These are phyloP conservation scores for Zanthoxylum bungeanum DNA, from an alignment of 345 rosid genomes.

Conservation along the genomic window DNA sequence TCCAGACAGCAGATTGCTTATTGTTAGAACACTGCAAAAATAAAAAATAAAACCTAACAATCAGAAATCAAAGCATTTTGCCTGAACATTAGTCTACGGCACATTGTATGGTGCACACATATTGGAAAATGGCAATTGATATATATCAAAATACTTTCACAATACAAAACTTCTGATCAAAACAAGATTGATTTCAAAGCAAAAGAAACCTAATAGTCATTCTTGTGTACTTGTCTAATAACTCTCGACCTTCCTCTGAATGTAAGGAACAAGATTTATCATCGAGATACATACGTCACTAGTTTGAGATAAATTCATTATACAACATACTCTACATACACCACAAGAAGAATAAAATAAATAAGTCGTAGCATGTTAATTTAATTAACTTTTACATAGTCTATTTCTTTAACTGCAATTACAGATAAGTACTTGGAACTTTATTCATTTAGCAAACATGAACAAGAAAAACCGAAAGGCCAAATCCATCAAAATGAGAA, in stretches of 20 bases:
- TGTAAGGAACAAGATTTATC: too few relatives aligned
- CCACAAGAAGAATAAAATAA: neutral
- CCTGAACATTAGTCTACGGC: neutral
- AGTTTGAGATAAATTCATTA: too few relatives aligned
- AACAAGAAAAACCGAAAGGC: too few relatives aligned
- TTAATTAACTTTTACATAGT: neutral
- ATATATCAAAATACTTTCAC: neutral
- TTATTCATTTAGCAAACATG: too few relatives aligned
- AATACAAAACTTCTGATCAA: neutral
- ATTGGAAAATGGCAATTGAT: neutral
- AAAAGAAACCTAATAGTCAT: neutral
- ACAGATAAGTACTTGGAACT: too few relatives aligned
- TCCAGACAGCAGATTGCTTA: conserved; percentile 38
- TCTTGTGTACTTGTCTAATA: too few relatives aligned
- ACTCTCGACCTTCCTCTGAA: too few relatives aligned
- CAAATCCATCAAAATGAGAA: too few relatives aligned
- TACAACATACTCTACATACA: neutral
- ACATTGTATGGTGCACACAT: neutral
- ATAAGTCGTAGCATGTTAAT: neutral
- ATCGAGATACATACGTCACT: too few relatives aligned
- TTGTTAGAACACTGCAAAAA: conserved; percentile 39
- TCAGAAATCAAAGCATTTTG: neutral
- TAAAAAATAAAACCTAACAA: neutral
- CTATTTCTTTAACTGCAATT: neutral
- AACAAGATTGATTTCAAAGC: neutral